Conservation (phyloP, 495 filamentous ascomycete species). For the Sporormia fimetaria region DNA sequence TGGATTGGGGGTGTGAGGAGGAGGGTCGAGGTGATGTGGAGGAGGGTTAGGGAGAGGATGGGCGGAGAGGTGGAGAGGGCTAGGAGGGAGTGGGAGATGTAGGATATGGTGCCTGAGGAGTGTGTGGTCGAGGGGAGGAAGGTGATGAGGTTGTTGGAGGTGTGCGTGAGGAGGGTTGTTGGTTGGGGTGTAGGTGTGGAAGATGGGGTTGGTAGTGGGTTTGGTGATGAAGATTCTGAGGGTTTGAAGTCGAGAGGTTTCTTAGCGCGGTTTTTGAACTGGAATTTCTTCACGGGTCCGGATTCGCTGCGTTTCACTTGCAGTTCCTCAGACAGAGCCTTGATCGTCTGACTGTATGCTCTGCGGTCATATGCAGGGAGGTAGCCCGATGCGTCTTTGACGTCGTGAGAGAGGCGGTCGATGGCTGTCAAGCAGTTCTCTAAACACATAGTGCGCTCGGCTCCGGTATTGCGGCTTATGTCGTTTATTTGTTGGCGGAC, state of each 20-base stretch:
- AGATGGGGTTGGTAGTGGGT: constrained; percentile 34
- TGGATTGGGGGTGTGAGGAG: constrained; percentile 65
- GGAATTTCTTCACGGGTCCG: constrained; percentile 57
- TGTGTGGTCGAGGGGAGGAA: constrained; percentile 56
- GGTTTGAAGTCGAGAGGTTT: constrained; percentile 37
- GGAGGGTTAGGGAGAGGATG: constrained; percentile 64
- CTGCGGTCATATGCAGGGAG: constrained; percentile 69
- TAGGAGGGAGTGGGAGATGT: constrained; percentile 61
- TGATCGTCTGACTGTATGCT: constrained; percentile 56
- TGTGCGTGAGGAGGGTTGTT: constrained; percentile 57
- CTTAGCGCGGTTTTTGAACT: constrained; percentile 54
- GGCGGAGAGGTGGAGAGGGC: constrained; percentile 49
- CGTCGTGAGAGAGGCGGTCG: constrained; percentile 51
- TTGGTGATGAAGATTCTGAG: background rate
- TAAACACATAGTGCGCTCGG: constrained; percentile 51
- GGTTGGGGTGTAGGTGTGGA: constrained; percentile 46
- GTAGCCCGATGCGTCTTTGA: constrained; percentile 56
- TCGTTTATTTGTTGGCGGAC: constrained; percentile 52
- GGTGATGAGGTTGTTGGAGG: constrained; percentile 55
- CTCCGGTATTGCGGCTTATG: constrained; percentile 41
- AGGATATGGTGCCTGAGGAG: constrained; percentile 59
- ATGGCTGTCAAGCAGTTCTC: constrained; percentile 58
- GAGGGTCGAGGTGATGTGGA: constrained; percentile 54
- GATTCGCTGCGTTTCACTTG: constrained; percentile 45
- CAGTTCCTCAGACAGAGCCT: constrained; percentile 55